phyloP scores from a whole-genome alignment of 306 rosid species.

The Glycine latifolia region DNA sequence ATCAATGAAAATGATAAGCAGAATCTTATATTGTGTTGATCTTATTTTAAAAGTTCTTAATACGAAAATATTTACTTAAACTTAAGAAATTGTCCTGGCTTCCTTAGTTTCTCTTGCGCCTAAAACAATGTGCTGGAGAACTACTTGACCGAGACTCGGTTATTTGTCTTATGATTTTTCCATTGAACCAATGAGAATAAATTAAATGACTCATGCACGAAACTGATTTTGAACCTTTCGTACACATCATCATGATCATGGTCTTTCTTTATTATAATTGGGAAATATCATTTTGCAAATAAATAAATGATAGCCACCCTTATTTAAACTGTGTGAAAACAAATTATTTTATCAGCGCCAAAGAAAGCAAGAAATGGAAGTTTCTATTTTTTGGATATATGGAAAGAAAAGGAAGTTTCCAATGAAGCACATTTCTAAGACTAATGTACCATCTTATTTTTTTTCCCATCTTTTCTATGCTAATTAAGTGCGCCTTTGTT shows the following conservation, averaged over 20 bases:
- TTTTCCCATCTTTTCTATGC: neutral
- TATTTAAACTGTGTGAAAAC: constrained; percentile 36
- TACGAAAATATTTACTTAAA: neutral
- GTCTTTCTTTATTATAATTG: constrained; percentile 23
- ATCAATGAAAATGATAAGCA: neutral
- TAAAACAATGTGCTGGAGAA: neutral
- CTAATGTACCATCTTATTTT: neutral
- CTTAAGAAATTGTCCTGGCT: neutral
- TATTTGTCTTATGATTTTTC: neutral
- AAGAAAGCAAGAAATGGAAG: no score
- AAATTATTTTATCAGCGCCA: neutral
- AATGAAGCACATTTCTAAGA: neutral
- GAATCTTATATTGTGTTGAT: neutral
- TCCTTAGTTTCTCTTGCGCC: neutral
- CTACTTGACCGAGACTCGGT: constrained; percentile 26
- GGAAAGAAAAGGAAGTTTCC: constrained; percentile 11
- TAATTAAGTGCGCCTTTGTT: neutral
- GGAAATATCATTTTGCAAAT: neutral
- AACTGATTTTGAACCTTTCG: neutral
- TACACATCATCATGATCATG: constrained; percentile 20
- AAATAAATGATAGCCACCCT: constrained; percentile 7
- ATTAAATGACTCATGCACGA: neutral
- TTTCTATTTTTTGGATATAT: no score
- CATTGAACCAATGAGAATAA: constrained; percentile 4
- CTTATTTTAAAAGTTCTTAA: neutral